Evolutionary conservation across 768 basidiomycete species (phyloP).

Genomic region (Tricholomella constricta): DNA sequence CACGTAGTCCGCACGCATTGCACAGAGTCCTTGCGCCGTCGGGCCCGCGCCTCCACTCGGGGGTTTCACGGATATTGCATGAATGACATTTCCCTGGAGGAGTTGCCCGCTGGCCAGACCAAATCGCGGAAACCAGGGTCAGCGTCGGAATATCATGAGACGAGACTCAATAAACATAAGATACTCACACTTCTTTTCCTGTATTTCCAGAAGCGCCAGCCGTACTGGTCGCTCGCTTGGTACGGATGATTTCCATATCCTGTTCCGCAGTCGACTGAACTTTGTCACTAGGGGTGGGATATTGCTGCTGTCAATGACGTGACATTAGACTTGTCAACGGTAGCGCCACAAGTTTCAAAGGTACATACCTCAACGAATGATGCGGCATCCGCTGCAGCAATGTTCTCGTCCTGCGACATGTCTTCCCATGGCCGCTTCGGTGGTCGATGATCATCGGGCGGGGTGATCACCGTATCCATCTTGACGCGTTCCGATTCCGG

Average conservation of each 20-base stretch:
- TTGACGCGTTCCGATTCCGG: conserved; percentile 39
- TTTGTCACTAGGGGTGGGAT: conserved; percentile 35
- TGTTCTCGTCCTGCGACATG: conserved; percentile 49
- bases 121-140: conserved; percentile 31
- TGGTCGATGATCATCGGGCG: conserved; percentile 55
- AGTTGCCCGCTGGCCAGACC: conserved; percentile 67
- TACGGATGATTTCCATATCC: conserved; percentile 84
- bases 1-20: conserved; percentile 85
- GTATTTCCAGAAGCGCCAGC: conserved; percentile 71
- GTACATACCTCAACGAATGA: conserved; percentile 35
- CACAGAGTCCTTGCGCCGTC: conserved; percentile 84
- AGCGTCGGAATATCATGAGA: conserved; percentile 5
- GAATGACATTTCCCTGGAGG: conserved; percentile 88
- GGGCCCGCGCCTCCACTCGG: conserved; percentile 86
- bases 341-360: not conserved
- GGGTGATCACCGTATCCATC: conserved; percentile 31
- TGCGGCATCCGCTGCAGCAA: conserved; percentile 22
- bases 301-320: conserved; percentile 20
- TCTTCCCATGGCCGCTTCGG: conserved; percentile 86
- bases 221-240: conserved; percentile 74
- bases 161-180: conserved; percentile 4
- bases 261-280: conserved; percentile 70
- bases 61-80: conserved; percentile 84
- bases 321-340: not conserved
- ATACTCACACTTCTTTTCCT: conserved; percentile 79